A percentile compares a stretch with the other conserved stretches of the same genome.
These are phyloP conservation scores for Phialemonium atrogriseum DNA, from an alignment of 2,329 filamentous ascomycete genomes.

Conservation along the genomic window DNA sequence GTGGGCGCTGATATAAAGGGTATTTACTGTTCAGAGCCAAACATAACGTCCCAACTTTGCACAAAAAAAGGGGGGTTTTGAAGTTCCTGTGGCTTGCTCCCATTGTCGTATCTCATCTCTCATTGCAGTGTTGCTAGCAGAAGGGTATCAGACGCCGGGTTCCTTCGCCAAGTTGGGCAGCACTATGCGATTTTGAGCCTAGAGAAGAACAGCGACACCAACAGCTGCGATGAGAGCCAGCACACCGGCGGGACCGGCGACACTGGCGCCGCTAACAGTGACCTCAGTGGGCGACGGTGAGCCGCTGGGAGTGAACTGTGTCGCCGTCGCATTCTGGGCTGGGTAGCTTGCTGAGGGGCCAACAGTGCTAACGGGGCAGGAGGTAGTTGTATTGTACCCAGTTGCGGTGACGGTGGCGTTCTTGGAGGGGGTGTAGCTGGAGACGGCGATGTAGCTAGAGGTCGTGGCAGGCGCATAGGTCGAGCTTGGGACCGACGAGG, in stretches of 20 bases:
- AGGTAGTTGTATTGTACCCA: constrained; percentile 8
- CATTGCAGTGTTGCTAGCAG: constrained; percentile 10
- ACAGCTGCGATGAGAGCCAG: constrained; percentile 17
- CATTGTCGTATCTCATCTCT: constrained; percentile 16
- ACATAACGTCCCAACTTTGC: constrained; percentile 10
- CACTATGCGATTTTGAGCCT: constrained; percentile 14
- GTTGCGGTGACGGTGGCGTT: constrained; percentile 2
- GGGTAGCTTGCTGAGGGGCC: constrained; percentile 10
- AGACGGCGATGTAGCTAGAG: constrained; percentile 2
- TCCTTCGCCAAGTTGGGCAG: constrained; percentile 6
- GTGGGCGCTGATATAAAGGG: constrained; percentile 1
- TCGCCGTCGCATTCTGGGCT: constrained; percentile 12
- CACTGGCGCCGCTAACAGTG: constrained; percentile 20
- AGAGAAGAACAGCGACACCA: constrained; percentile 18
- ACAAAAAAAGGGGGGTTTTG: constrained; percentile 7
- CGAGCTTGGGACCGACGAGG: constrained; percentile 14
- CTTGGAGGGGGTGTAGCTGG: constrained; percentile 5
- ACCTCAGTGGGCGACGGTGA: constrained; percentile 9
- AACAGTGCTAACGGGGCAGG: constrained; percentile 7
- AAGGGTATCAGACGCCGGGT: constrained; percentile 5
- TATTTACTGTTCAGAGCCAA: constrained; percentile 2
- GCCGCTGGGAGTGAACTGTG: constrained; percentile 6
- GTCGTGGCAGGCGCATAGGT: constrained; percentile 6
- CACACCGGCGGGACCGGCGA: constrained; percentile 21
- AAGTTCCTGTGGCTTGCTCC: constrained; percentile 4